A percentile compares a stretch with the other conserved stretches of the same genome.
phyloP scores from a whole-genome alignment of 495 filamentous ascomycete species.

The Trypethelium eluteriae region DNA sequence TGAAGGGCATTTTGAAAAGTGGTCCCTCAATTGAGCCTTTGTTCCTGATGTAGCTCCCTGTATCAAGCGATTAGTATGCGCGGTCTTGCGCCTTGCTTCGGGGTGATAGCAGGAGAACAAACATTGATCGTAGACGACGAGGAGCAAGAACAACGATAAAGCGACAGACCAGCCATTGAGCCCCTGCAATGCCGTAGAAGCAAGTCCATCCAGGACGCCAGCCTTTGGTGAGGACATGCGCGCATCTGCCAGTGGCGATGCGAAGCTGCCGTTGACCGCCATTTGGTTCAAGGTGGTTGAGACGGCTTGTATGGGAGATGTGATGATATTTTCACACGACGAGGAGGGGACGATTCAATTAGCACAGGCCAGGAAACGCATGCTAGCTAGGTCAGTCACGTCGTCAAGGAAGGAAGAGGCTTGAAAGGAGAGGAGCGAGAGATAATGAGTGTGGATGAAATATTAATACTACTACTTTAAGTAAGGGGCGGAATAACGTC shows the following conservation, averaged over 20 bases:
- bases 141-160: constrained; percentile 57
- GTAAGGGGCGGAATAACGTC: too few relatives aligned
- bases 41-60: constrained; percentile 76
- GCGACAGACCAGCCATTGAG: constrained; percentile 56
- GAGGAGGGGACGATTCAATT: neutral
- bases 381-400: neutral
- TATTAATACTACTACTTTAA: neutral
- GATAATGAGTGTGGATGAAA: neutral
- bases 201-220: constrained; percentile 25
- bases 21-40: constrained; percentile 85
- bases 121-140: constrained; percentile 83
- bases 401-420: neutral
- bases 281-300: constrained; percentile 36
- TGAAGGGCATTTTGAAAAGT: constrained; percentile 80
- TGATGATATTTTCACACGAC: neutral
- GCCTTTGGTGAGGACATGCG: constrained; percentile 44
- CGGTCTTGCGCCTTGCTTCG: neutral
- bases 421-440: neutral
- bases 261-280: constrained; percentile 63
- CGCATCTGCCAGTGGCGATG: constrained; percentile 63
- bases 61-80: constrained; percentile 21
- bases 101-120: constrained; percentile 15
- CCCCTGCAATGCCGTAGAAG: constrained; percentile 42
- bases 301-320: neutral
- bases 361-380: neutral